Conservation (phyloP, 495 filamentous ascomycete species). For the Diplogelasinospora grovesii region DNA sequence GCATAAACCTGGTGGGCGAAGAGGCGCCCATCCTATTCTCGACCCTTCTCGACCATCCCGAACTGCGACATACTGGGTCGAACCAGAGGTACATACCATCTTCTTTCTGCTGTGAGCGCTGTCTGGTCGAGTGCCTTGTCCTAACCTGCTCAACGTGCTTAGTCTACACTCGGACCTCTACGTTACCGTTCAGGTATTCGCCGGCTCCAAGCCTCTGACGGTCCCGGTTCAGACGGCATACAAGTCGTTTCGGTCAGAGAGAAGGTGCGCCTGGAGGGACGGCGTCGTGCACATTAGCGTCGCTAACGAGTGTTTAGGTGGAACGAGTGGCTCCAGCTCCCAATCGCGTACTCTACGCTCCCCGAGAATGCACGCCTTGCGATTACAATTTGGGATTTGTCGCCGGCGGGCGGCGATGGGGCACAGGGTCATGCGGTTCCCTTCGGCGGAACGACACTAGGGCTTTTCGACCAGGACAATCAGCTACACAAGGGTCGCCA, state of each 20-base stretch:
- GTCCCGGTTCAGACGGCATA: slow-evolving; percentile 89
- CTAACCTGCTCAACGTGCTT: slow-evolving; percentile 6
- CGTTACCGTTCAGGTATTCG: slow-evolving; percentile 88
- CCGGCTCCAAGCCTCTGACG: slow-evolving; percentile 89
- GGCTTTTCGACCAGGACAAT: slow-evolving; percentile 85
- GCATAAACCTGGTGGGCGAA: slow-evolving; percentile 77
- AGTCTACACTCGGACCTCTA: slow-evolving; percentile 79
- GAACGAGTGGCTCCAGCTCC: slow-evolving; percentile 94
- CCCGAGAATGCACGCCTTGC: slow-evolving; percentile 77
- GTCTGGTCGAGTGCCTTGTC: too few relatives aligned
- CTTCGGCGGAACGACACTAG: slow-evolving; percentile 88
- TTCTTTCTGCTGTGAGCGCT: too few relatives aligned
- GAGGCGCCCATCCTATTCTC: slow-evolving; percentile 74
- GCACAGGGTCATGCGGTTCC: slow-evolving; percentile 70
- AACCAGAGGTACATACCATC: slow-evolving; percentile 44
- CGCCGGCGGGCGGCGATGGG: slow-evolving; percentile 60
- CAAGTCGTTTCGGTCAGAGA: slow-evolving; percentile 71
- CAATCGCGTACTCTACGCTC: slow-evolving; percentile 71
- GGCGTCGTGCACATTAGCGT: too few relatives aligned
- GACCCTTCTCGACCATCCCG: slow-evolving; percentile 64
- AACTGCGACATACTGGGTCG: slow-evolving; percentile 79
- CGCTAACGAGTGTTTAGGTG: slow-evolving; percentile 35
- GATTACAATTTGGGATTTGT: slow-evolving; percentile 93
- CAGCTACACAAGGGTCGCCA: slow-evolving; percentile 84
- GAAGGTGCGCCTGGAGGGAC: slow-evolving; percentile 30